Conservation (phyloP, 2,329 filamentous ascomycete genomes). For the Neofusicoccum ribis region DNA sequence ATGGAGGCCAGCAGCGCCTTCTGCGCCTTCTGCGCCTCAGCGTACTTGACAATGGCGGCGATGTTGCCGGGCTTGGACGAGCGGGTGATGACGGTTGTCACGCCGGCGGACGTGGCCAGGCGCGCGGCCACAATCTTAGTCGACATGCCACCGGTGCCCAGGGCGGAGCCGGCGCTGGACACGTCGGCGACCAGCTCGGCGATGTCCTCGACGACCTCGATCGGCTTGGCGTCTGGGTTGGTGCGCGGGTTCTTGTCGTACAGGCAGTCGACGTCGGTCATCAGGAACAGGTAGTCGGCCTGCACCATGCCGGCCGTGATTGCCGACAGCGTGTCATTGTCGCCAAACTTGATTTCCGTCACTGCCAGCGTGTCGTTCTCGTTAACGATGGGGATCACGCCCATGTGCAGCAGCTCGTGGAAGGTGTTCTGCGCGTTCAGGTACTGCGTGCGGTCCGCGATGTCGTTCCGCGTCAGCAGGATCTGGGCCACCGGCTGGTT, state of each 20-base stretch:
- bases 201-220: constrained; percentile 92
- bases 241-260: constrained; percentile 94
- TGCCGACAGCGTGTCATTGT: constrained; percentile 95
- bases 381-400: constrained; percentile 96
- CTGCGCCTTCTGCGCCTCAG: constrained; percentile 62
- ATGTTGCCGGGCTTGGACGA: constrained; percentile 95
- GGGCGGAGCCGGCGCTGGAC: constrained; percentile 80
- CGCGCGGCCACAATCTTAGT: constrained; percentile 95
- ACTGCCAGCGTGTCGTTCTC: constrained; percentile 98
- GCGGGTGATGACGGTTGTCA: constrained; percentile 92
- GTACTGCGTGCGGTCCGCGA: constrained; percentile 93
- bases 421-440: constrained; percentile 96
- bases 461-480: constrained; percentile 90
- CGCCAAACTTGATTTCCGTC: constrained; percentile 98
- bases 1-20: constrained; percentile 40
- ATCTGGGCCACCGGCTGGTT: constrained; percentile 93
- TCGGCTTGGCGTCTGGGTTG: constrained; percentile 81
- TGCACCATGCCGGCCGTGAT: constrained; percentile 98
- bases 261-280: constrained; percentile 97
- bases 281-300: constrained; percentile 93
- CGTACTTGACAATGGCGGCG: constrained; percentile 77
- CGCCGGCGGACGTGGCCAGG: constrained; percentile 88
- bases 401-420: constrained; percentile 84
- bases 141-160: constrained; percentile 95
- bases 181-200: constrained; percentile 80